Base-by-base conservation (phyloP, 495 filamentous ascomycete species). In the Aspergillus avenaceus region DNA sequence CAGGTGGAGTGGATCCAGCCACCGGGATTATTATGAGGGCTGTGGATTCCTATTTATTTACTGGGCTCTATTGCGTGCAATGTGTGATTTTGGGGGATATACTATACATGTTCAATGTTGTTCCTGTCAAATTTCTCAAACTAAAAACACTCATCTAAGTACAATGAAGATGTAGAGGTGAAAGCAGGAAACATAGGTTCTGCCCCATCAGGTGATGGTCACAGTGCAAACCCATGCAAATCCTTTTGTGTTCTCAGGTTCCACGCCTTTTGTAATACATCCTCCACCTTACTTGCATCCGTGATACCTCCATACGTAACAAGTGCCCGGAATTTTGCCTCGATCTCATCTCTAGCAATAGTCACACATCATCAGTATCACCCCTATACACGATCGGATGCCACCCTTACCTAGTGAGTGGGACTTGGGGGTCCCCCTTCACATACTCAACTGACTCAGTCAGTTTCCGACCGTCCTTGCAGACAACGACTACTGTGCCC, bases 391-490 rank as follows among this genome's bases (percentile, higher is more conserved):
- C 7, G 29, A 29, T 5, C 6, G 19, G 6, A 38, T 8, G 8
- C 26, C 7, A 8, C 1, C 19, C 45, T 24, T 58, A 70, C 66
- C 63, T 62, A 14, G 64, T 62, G 40, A 70, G 57, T 0, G 66
- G 54, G 26, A 62, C 25, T 38, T 64, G 60, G 0, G 66, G 66
- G 36, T 70, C 66, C 40, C 66, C 66, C 47, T 70, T 70, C 12
- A 60, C 58, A 55, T 60, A 64, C 12, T 54, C 50, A 3, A 61
- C 59, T 6, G 59, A 61, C 41, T 69, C 58, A 1, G 48, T 54
- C 29, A 59, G 55, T 19, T 45, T 50, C 40, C 61, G n/a, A 1
- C 64, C 66, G 40, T 53, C 55, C 42, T 66, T 66, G 24, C 50
- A 56, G 1, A 46, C 58, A 13, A 70, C 66, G n/a, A 59, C 57